phyloP scores from a whole-genome alignment of 441 rosid species.

The Euphorbia schlechtendalii region DNA sequence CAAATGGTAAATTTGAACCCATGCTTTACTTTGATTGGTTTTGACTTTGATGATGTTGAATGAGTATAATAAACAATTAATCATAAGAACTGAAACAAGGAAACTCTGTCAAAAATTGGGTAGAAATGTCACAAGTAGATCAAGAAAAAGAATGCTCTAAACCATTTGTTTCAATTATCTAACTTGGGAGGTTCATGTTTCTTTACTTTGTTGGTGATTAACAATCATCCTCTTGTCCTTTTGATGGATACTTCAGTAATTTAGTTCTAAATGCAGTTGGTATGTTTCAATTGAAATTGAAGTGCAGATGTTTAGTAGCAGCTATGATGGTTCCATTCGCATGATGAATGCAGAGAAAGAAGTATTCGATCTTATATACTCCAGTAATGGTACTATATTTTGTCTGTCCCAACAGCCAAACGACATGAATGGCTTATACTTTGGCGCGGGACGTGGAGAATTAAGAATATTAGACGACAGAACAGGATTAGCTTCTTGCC shows the following conservation, averaged over 20 bases:
- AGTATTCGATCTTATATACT: constrained; percentile 54
- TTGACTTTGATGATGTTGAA: too few relatives aligned
- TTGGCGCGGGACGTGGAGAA: constrained; percentile 53
- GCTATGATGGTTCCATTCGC: constrained; percentile 63
- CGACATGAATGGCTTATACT: constrained; percentile 42
- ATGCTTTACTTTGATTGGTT: too few relatives aligned
- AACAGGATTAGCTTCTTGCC: constrained; percentile 34
- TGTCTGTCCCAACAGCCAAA: constrained; percentile 55
- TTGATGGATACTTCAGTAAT: neutral
- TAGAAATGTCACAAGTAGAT: too few relatives aligned
- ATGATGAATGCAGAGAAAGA: constrained; percentile 68
- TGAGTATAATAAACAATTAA: too few relatives aligned
- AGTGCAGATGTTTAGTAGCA: constrained; percentile 53
- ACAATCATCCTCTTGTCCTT: neutral
- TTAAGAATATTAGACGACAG: constrained; percentile 57
- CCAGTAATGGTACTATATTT: constrained; percentile 41
- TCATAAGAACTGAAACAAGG: too few relatives aligned
- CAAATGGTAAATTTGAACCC: constrained; percentile 18
- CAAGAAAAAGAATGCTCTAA: too few relatives aligned
- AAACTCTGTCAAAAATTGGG: too few relatives aligned
- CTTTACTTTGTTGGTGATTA: too few relatives aligned
- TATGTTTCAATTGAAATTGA: constrained; percentile 6
- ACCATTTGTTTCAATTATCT: too few relatives aligned
- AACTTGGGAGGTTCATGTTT: too few relatives aligned
- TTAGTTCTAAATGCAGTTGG: neutral